Base-by-base conservation (phyloP, 257 asterid genomes). In the Ocimum tenuiflorum region DNA sequence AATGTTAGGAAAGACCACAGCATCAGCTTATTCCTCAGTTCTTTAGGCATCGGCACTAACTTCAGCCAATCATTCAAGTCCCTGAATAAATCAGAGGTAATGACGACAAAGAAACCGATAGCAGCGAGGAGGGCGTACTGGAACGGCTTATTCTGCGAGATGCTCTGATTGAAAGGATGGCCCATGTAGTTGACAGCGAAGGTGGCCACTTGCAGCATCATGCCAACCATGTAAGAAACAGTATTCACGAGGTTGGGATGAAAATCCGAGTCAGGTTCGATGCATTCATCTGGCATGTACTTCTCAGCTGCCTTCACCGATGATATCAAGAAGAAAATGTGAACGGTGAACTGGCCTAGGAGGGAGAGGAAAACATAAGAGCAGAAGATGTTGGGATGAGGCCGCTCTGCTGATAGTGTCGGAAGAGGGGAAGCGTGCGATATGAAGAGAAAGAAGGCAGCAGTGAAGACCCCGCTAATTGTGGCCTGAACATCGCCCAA, bases 151-250 rank as follows among this genome's bases (percentile, higher is more conserved):
- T 89, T 92, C 59, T 92, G 94, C 0, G 91, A 75, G 53, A 92
- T 89, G 77, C 99, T 89, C 85, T 92, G 95, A 18, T 92, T 92
- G 81, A 92, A 92, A 59, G 97, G 99, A 69, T 90, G 99, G 8
- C 99, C 99, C 94, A 92, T 92, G 61, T 92, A 92, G 84, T 92
- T 92, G 73, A 92, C 99, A 9, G 99, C 97, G 74, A 92, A 92
- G 6, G 99, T 92, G 36, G 99, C 99, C 18, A 92, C 99, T 75
- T 92, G 99, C 19, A 92, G 87, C 97, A 92, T 92, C 95, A 92
- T 64, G 24, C 95, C 86, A 48, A 89, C 99, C 99, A 92, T 92
- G 82, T 92, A 92, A 0, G 99, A 92, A 56, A 92, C 99, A 0
- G 99, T 92, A 17, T 92, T 92, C 75, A 92, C 99, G 2, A 92